These are phyloP conservation scores for Imleria badia DNA, from an alignment of 768 basidiomycete genomes.

Conservation along the genomic window DNA sequence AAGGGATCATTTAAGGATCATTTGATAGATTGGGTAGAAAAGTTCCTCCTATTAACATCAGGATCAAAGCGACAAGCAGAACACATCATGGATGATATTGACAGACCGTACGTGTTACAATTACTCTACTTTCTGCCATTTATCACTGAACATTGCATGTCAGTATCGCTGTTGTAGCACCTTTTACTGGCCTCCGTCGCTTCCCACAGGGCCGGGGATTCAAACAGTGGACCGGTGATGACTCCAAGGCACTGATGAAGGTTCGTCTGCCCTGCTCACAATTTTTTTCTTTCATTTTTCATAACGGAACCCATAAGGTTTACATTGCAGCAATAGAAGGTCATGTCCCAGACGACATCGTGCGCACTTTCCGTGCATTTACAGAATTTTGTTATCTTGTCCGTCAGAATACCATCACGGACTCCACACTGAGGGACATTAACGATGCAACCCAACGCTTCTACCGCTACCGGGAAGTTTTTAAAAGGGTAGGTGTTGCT, in stretches of 20 bases:
- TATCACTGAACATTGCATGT: background rate
- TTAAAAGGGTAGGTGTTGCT: conserved; percentile 11
- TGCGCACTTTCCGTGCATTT: background rate
- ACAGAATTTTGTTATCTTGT: no score
- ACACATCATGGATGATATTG: conserved; percentile 32
- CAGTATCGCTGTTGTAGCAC: conserved; percentile 30
- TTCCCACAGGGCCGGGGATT: conserved; percentile 34
- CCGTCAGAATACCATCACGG: no score
- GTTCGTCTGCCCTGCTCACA: conserved; percentile 13
- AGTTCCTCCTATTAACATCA: background rate
- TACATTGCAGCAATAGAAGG: conserved; percentile 31
- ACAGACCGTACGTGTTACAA: conserved; percentile 19
- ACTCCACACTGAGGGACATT: no score
- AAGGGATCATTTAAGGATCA: conserved; percentile 8
- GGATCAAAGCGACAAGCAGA: conserved; percentile 2
- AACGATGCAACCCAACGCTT: conserved; percentile 5
- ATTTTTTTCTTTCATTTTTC: background rate
- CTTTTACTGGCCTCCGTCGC: conserved; percentile 26
- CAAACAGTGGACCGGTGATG: conserved; percentile 40
- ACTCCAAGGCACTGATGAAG: conserved; percentile 42
- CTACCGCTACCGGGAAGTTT: conserved; percentile 22
- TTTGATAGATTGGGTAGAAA: conserved; percentile 3
- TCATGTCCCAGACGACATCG: conserved; percentile 15
- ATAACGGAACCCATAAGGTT: conserved; percentile 15
- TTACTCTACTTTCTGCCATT: background rate